phyloP scores from a whole-genome alignment of 2,329 filamentous ascomycete species.

The Neocatenulostroma microsporum region DNA sequence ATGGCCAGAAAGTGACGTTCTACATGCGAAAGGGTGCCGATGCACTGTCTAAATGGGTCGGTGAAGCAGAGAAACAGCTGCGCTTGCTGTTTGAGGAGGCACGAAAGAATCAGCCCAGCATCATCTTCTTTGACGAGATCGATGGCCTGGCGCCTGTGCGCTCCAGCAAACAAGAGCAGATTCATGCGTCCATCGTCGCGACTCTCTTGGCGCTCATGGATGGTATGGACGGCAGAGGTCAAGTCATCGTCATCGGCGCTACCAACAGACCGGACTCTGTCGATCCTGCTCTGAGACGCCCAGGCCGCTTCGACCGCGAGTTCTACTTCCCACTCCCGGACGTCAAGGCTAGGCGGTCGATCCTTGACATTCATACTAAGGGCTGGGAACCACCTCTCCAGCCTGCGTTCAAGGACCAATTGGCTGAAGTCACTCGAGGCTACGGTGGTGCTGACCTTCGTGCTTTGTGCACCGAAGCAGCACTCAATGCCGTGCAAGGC shows the following conservation, averaged over 20 bases:
- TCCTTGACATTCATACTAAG: conserved; percentile 90
- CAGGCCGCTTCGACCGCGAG: conserved; percentile 91
- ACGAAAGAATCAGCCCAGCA: conserved; percentile 89
- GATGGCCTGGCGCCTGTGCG: conserved; percentile 92
- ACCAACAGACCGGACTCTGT: conserved; percentile 96
- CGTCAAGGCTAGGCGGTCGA: conserved; percentile 68
- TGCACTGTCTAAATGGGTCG: conserved; percentile 97
- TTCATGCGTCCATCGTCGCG: conserved; percentile 94
- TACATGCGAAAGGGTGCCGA: conserved; percentile 99
- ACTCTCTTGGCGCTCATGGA: conserved; percentile 93
- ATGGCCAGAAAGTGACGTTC: conserved; percentile 92
- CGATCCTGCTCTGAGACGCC: conserved; percentile 86
- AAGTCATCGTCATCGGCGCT: conserved; percentile 98
- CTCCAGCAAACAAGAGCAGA: conserved; percentile 97
- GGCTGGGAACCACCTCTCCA: conserved; percentile 78
- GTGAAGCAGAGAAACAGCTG: conserved; percentile 92
- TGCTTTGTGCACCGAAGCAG: conserved; percentile 90
- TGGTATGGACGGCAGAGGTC: conserved; percentile 94
- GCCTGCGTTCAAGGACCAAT: conserved; percentile 67
- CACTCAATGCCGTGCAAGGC: conserved; percentile 88
- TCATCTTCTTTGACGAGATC: conserved; percentile 99
- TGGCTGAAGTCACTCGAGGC: conserved; percentile 86
- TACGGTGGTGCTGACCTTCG: conserved; percentile 94
- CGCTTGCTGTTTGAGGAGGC: conserved; percentile 92
- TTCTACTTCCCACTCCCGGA: conserved; percentile 96